These are phyloP conservation scores for Stachybotrys chartarum DNA, from an alignment of 2,329 filamentous ascomycete genomes.

Conservation along the genomic window DNA sequence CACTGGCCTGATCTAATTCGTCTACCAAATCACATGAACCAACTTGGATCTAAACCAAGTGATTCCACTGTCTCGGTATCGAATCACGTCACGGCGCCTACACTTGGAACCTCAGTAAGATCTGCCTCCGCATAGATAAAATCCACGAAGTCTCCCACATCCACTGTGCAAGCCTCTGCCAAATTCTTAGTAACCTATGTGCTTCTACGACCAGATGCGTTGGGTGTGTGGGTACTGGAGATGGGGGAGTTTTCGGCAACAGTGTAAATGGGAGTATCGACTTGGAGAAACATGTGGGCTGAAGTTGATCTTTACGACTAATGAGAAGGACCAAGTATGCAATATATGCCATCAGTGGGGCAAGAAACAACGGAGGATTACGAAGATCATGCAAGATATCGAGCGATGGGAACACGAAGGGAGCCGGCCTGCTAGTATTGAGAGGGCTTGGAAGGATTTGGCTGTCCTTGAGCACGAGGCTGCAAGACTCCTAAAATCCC, in stretches of 20 bases:
- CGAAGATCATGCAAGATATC: no score
- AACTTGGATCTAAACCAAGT: no score
- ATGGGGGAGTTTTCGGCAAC: background rate
- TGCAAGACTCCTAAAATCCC: no score
- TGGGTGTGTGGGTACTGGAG: background rate
- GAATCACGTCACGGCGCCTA: background rate
- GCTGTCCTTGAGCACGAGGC: no score
- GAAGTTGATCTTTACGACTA: background rate
- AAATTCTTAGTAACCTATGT: background rate
- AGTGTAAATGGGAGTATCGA: background rate
- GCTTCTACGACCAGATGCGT: background rate
- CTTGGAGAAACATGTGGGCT: background rate
- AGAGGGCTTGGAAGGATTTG: no score
- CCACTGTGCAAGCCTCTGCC: background rate
- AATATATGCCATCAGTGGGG: background rate
- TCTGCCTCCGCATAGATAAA: background rate
- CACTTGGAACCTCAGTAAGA: background rate
- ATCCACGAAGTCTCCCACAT: background rate
- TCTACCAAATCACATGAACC: no score
- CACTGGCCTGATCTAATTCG: no score
- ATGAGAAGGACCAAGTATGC: background rate
- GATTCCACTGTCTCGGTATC: background rate
- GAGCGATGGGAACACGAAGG: no score
- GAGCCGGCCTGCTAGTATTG: no score
- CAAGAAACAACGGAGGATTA: no score